A percentile compares a stretch with the other conserved stretches of the same genome.
Conservation (phyloP, 106 monocot species). For the Dioscorea dumetorum region DNA sequence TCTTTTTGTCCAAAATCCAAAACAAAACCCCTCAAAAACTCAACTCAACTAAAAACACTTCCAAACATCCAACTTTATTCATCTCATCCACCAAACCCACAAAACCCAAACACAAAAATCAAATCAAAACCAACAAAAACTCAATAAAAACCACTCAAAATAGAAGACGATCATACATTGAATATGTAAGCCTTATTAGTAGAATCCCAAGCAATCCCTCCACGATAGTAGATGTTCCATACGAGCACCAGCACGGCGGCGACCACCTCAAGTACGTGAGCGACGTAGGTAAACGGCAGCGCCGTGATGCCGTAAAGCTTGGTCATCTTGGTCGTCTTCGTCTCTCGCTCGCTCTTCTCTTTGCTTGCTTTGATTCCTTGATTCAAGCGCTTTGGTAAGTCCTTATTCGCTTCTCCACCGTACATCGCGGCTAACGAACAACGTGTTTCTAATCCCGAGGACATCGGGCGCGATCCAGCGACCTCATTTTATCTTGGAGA, state of each 20-base stretch:
- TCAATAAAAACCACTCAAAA: background rate
- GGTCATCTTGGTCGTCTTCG: constrained; percentile 11
- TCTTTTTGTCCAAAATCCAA: no score
- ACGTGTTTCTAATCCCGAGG: no score
- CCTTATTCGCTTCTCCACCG: background rate
- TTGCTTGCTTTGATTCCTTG: no score
- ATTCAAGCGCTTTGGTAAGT: no score
- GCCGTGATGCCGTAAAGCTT: constrained; percentile 29
- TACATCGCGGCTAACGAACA: background rate
- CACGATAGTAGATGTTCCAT: constrained; percentile 72
- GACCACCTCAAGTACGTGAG: constrained; percentile 50
- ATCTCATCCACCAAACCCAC: no score
- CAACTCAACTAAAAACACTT: no score
- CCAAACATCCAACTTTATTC: no score
- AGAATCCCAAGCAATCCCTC: constrained; percentile 64
- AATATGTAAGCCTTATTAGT: constrained; percentile 81
- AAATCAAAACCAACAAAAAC: no score
- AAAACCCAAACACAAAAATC: no score
- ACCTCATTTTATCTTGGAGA: no score
- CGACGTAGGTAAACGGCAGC: constrained; percentile 52
- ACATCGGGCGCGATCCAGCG: no score
- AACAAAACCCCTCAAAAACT: no score
- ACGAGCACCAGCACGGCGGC: constrained; percentile 68
- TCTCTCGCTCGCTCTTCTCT: background rate
- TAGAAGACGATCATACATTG: constrained; percentile 30